phyloP scores from a whole-genome alignment of 2,329 filamentous ascomycete genomes.

The Exophiala mesophila region DNA sequence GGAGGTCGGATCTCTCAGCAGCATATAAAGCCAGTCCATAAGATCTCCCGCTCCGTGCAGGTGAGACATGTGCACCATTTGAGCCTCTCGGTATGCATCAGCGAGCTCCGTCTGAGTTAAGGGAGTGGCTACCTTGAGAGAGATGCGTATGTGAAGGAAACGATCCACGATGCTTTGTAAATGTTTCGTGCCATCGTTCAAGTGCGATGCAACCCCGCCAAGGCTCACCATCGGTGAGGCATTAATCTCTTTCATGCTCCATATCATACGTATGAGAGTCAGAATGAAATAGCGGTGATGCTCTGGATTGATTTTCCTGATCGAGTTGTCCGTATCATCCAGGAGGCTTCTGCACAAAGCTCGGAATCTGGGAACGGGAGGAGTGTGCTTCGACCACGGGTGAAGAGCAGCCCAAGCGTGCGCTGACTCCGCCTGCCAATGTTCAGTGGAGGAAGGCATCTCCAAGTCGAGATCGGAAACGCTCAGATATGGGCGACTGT shows the following conservation, averaged over 20 bases:
- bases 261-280: conserved; percentile 1
- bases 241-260: conserved; percentile 1
- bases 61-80: conserved; percentile 2
- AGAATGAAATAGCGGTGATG: neutral
- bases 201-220: neutral
- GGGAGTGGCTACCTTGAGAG: neutral
- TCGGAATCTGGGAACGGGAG: neutral
- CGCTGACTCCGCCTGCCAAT: conserved; percentile 3
- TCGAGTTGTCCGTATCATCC: neutral
- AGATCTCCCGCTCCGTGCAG: conserved; percentile 1
- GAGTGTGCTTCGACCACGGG: neutral
- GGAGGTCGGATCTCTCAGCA: neutral
- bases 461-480: conserved; percentile 1
- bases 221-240: neutral
- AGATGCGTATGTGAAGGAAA: too few relatives aligned
- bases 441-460: neutral
- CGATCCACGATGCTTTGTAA: too few relatives aligned
- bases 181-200: too few relatives aligned
- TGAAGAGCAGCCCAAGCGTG: conserved; percentile 7
- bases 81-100: neutral
- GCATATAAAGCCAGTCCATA: conserved; percentile 6
- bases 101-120: neutral
- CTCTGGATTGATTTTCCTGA: neutral
- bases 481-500: conserved; percentile 5
- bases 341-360: neutral